phyloP scores from a whole-genome alignment of 805 yeast species.

The Kodamaea sagamina region DNA sequence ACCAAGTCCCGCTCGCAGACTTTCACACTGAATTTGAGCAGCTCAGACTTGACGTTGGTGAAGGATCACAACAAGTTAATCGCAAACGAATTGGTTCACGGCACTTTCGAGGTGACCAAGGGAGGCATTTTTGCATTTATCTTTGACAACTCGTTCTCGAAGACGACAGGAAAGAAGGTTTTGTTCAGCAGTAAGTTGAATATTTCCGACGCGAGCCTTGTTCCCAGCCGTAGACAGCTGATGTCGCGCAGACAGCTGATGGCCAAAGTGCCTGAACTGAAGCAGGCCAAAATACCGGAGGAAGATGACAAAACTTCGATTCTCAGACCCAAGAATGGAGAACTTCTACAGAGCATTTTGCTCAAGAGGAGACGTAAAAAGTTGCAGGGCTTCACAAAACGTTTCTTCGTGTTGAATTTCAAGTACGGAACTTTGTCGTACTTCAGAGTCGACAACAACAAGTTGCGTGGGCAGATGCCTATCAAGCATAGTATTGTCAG shows the following conservation, averaged over 20 bases:
- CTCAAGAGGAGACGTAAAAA: conserved; percentile 79
- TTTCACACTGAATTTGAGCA: conserved; percentile 41
- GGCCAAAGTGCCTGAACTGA: conserved; percentile 17
- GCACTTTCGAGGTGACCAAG: conserved; percentile 54
- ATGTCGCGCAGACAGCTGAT: conserved; percentile 4
- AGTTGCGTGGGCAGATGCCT: conserved; percentile 90
- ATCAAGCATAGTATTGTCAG: conserved; percentile 78
- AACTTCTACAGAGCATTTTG: conserved; percentile 74
- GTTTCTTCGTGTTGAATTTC: conserved; percentile 82
- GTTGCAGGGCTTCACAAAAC: conserved; percentile 80
- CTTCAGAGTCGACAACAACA: conserved; percentile 70
- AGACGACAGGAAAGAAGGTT: conserved; percentile 78
- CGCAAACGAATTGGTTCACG: conserved; percentile 64
- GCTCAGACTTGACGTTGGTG: conserved; percentile 48
- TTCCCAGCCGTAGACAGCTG: conserved; percentile 8
- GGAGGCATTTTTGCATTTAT: conserved; percentile 85
- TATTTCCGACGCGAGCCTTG: background rate
- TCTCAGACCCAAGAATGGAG: conserved; percentile 57
- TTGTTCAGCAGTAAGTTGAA: conserved; percentile 52
- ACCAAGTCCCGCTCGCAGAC: conserved; percentile 39
- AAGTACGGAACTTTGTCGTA: conserved; percentile 83
- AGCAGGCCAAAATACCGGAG: background rate
- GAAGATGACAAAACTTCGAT: conserved; percentile 15
- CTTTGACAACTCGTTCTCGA: conserved; percentile 89
- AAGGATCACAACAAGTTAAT: conserved; percentile 55